These are phyloP conservation scores for Blastomyces percursus DNA, from an alignment of 2,329 filamentous ascomycete genomes.

Conservation along the genomic window DNA sequence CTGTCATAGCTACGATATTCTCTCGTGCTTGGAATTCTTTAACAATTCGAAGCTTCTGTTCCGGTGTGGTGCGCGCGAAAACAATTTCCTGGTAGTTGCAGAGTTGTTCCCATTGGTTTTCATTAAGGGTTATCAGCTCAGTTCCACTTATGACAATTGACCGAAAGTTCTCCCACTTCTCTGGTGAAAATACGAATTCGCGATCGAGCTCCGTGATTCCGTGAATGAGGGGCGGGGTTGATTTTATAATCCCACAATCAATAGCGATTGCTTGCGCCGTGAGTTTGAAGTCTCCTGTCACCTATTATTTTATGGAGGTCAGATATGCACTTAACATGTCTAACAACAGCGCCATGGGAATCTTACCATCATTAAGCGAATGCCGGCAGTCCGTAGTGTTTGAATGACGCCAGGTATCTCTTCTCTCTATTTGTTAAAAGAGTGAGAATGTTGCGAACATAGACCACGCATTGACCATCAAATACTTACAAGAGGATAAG, in stretches of 20 bases:
- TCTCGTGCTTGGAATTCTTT: slow-evolving; percentile 55
- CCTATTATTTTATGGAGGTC: slow-evolving; percentile 24
- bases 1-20: slow-evolving; percentile 46
- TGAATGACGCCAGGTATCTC: slow-evolving; percentile 49
- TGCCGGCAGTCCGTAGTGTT: slow-evolving; percentile 58
- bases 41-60: slow-evolving; percentile 73
- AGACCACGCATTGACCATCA: background rate
- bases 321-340: background rate
- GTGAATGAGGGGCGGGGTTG: slow-evolving; percentile 40
- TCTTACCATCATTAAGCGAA: slow-evolving; percentile 63
- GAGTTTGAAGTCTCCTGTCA: slow-evolving; percentile 66
- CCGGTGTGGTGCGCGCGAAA: slow-evolving; percentile 64
- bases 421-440: slow-evolving; percentile 27
- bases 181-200: slow-evolving; percentile 12
- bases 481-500: slow-evolving; percentile 41
- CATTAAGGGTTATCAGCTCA: slow-evolving; percentile 55
- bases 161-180: slow-evolving; percentile 19
- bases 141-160: slow-evolving; percentile 55
- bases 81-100: slow-evolving; percentile 59
- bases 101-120: slow-evolving; percentile 58
- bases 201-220: slow-evolving; percentile 43
- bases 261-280: slow-evolving; percentile 63
- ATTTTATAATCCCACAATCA: slow-evolving; percentile 60
- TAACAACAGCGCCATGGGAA: background rate
- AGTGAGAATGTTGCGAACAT: background rate